Conservation (phyloP, 306 rosid genomes). For the Dryas alaskensis region DNA sequence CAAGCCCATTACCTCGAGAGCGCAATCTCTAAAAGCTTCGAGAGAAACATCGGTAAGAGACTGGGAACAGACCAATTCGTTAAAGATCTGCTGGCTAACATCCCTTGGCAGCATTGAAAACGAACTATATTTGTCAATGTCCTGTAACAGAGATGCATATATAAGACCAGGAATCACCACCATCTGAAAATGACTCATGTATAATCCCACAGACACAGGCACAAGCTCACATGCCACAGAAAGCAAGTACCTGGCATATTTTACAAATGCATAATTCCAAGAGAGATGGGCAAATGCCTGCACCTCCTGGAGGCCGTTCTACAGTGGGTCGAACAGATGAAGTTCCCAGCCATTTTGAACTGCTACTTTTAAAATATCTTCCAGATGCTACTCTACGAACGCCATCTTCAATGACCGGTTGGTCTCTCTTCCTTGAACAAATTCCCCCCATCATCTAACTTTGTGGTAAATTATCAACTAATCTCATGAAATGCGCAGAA, state of each 20-base stretch:
- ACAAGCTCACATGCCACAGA: background rate
- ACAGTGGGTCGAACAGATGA: conserved; percentile 35
- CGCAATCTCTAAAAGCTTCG: conserved; percentile 60
- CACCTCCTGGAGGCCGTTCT: conserved; percentile 32
- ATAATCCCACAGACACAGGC: background rate
- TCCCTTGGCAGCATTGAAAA: conserved; percentile 62
- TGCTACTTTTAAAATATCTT: conserved; percentile 46
- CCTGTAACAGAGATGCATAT: conserved; percentile 36
- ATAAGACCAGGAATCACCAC: conserved; percentile 15
- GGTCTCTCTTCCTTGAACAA: conserved; percentile 68
- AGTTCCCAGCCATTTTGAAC: conserved; percentile 54
- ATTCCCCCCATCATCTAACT: conserved; percentile 56
- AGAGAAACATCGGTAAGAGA: conserved; percentile 51
- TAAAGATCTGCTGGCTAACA: conserved; percentile 63
- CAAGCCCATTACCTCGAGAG: conserved; percentile 49
- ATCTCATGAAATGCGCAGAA: conserved; percentile 14
- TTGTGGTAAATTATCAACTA: background rate
- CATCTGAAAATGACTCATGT: background rate
- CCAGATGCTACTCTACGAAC: conserved; percentile 30
- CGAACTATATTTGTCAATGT: conserved; percentile 43
- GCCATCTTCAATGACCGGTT: conserved; percentile 41
- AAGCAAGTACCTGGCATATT: conserved; percentile 55
- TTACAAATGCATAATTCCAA: conserved; percentile 55
- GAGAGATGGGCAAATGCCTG: conserved; percentile 49
- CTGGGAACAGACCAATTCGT: conserved; percentile 53